A percentile compares a stretch with the other conserved stretches of the same genome.
These are phyloP conservation scores for Xylaria nigripes DNA, from an alignment of 495 filamentous ascomycete genomes.

Conservation along the genomic window DNA sequence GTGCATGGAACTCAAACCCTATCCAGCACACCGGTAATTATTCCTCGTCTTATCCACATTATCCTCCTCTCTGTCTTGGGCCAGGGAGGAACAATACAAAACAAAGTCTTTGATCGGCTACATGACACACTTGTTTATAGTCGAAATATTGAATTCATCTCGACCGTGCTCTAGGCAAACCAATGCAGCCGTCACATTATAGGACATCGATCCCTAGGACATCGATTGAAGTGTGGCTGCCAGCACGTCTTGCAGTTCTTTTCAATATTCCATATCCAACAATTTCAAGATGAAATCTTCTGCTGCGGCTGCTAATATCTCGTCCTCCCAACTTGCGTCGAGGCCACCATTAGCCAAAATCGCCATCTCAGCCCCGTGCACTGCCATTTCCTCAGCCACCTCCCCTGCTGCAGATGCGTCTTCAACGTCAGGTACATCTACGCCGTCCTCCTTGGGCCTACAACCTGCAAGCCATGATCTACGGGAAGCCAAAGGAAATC, in stretches of 20 bases:
- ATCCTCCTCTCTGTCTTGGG: neutral
- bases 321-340: neutral
- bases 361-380: conserved; percentile 21
- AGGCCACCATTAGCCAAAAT: conserved; percentile 20
- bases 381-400: conserved; percentile 22
- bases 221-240: conserved; percentile 13
- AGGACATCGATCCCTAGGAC: neutral
- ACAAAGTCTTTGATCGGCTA: neutral
- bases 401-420: conserved; percentile 22
- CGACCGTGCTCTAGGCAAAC: neutral
- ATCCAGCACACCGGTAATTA: neutral
- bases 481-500: conserved; percentile 14
- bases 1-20: no score
- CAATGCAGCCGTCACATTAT: neutral
- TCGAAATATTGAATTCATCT: neutral
- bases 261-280: conserved; percentile 7
- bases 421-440: conserved; percentile 22
- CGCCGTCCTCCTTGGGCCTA: conserved; percentile 17
- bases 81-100: no score
- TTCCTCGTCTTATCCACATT: neutral
- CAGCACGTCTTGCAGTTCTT: neutral
- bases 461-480: conserved; percentile 12
- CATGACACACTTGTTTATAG: neutral
- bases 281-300: conserved; percentile 23
- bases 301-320: conserved; percentile 6